Base-by-base conservation (phyloP, 2,329 filamentous ascomycete genomes). In the Ascochyta fabae region DNA sequence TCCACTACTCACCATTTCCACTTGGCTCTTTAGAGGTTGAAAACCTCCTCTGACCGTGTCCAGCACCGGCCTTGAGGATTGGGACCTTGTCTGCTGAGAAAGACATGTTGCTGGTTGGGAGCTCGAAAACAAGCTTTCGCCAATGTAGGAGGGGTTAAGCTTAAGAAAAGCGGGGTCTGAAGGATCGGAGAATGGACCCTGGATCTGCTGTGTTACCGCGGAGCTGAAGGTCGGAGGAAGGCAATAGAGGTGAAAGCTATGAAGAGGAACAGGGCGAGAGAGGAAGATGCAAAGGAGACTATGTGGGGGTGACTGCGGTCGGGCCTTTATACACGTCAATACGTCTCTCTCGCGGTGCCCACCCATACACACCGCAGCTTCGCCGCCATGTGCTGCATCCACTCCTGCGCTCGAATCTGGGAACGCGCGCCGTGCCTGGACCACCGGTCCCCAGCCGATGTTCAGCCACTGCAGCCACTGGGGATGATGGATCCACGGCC, bases 81-180 rank as follows among this genome's bases (percentile, higher is more conserved):
- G 68, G 68, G 19, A 75, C 64, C 60, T 68, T 73, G 45, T 64
- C 64, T 10, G 68, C 72, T 2, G 72, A 75, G 48, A 75, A 75
- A 24, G 71, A 74, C 73, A 75, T 75, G 9, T 43, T 50, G 26
- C 15, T 35, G 2, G 40, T 3, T 26, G 13, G 24, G 4, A 16
- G 29, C 41, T 50, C 29, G 2, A 9, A 51, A 43, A 56, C 48
- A 56, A 56, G 53, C 53, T 56, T 56, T 56, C 53, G 53, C 53
- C 47, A 38, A 56, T 47, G n/a, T 22, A 2, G 22, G 19, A n/a
- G 43, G 42, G 42, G 47, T 42, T 31, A 42, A 40, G 45, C 46
- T 53, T 44, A 41, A 41, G 29, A 48, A 47, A 56, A 56, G 53
- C 41, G 53, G 53, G 53, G 26, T 9, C 6, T 16, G 39, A 16